Conservation (phyloP, 1,284 basidiomycete genomes). For the Ceratobasidium sp. region DNA sequence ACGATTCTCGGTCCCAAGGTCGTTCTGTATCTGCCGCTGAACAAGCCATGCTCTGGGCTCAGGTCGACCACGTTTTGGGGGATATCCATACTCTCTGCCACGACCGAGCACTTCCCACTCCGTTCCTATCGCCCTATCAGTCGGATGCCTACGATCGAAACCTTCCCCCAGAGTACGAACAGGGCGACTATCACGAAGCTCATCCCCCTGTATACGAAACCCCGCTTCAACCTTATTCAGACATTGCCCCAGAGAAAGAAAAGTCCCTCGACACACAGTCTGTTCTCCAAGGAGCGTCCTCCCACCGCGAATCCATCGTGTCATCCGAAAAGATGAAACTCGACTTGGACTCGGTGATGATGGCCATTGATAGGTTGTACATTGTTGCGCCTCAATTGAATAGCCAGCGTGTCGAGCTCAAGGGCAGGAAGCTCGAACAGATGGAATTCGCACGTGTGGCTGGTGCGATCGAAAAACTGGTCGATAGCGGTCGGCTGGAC, state of each 20-base stretch:
- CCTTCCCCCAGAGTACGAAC: slow-evolving; percentile 72
- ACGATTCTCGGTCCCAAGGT: slow-evolving; percentile 46
- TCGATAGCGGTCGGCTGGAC: slow-evolving; percentile 46
- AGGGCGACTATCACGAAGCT: slow-evolving; percentile 56
- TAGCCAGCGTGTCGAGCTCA: slow-evolving; percentile 85
- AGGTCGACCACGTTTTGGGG: slow-evolving; percentile 76
- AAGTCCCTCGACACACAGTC: slow-evolving; percentile 24
- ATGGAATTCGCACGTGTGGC: slow-evolving; percentile 65
- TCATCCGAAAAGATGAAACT: slow-evolving; percentile 70
- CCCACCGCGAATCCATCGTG: slow-evolving; percentile 27
- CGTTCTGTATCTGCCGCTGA: slow-evolving; percentile 67
- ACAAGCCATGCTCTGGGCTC: slow-evolving; percentile 73
- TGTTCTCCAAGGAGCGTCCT: slow-evolving; percentile 11
- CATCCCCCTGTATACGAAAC: slow-evolving; percentile 65
- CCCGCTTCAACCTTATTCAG: slow-evolving; percentile 8
- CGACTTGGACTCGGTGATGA: slow-evolving; percentile 82
- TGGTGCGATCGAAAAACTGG: slow-evolving; percentile 43
- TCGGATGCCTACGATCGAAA: slow-evolving; percentile 34
- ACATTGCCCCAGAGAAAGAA: slow-evolving; percentile 18
- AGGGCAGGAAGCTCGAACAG: slow-evolving; percentile 66
- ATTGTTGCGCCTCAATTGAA: slow-evolving; percentile 81
- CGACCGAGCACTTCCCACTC: slow-evolving; percentile 54
- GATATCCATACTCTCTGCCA: slow-evolving; percentile 68
- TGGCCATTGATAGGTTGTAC: slow-evolving; percentile 87
- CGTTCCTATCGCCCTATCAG: slow-evolving; percentile 15